Evolutionary conservation across 2,329 filamentous ascomycete genomes (phyloP).

Genomic region (Colletotrichum lupini): DNA sequence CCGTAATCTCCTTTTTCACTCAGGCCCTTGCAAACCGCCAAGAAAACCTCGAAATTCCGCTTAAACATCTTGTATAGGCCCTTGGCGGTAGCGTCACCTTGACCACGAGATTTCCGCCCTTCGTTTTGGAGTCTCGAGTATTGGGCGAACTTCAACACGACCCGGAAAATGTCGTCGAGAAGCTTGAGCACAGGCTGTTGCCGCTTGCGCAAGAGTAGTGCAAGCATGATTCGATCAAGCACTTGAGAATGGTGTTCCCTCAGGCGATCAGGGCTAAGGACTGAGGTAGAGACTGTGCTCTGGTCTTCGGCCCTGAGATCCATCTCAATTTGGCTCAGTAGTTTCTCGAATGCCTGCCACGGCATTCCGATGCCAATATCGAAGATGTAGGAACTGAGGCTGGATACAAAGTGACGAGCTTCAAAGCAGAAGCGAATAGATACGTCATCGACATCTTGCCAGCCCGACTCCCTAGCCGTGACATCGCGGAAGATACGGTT

Average conservation of each 20-base stretch:
- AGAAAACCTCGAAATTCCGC: conserved; percentile 79
- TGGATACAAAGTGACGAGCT: conserved; percentile 81
- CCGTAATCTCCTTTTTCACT: conserved; percentile 70
- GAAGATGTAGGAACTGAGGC: conserved; percentile 81
- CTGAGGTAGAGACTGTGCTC: conserved; percentile 51
- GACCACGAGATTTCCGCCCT: conserved; percentile 45
- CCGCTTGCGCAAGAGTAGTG: conserved; percentile 77
- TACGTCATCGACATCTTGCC: conserved; percentile 49
- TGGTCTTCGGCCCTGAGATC: conserved; percentile 59
- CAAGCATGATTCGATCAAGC: conserved; percentile 80
- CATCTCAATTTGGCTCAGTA: conserved; percentile 71
- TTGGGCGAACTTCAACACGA: conserved; percentile 79
- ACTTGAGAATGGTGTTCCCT: conserved; percentile 77
- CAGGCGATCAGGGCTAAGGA: conserved; percentile 73
- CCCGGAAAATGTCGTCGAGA: conserved; percentile 79
- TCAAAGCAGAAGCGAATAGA: conserved; percentile 76
- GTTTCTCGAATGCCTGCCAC: conserved; percentile 77
- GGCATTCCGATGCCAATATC: conserved; percentile 79
- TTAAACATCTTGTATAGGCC: conserved; percentile 72
- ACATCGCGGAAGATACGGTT: conserved; percentile 72
- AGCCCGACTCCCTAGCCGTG: conserved; percentile 50
- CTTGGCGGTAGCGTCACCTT: conserved; percentile 45
- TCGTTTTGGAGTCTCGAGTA: conserved; percentile 53
- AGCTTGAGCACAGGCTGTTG: conserved; percentile 79
- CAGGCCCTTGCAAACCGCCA: conserved; percentile 76